Evolutionary conservation across 148 eudicot genomes (phyloP).

Genomic region (Vaccinium myrtillus): DNA sequence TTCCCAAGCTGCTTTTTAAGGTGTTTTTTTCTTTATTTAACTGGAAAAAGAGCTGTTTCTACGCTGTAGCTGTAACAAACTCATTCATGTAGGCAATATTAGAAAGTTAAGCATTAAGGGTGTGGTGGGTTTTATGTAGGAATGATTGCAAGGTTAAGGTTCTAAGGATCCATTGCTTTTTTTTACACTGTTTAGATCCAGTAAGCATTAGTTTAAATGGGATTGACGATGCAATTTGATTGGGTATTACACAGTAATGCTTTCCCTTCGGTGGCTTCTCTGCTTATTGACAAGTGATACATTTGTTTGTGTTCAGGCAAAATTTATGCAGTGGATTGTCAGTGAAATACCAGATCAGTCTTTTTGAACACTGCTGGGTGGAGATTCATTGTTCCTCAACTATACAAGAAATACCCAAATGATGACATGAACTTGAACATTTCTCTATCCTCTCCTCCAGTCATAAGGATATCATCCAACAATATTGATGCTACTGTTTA

Average conservation of each 20-base stretch:
- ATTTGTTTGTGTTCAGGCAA: slow-evolving; percentile 38
- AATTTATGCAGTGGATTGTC: slow-evolving; percentile 67
- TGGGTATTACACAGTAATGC: background rate
- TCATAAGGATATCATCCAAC: slow-evolving; percentile 37
- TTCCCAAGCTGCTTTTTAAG: background rate
- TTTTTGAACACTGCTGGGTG: slow-evolving; percentile 75
- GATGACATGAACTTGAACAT: slow-evolving; percentile 69
- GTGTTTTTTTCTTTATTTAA: background rate
- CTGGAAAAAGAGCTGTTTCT: background rate
- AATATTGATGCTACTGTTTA: slow-evolving; percentile 47
- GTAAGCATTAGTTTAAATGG: background rate
- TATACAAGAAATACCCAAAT: slow-evolving; percentile 73
- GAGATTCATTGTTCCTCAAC: slow-evolving; percentile 77
- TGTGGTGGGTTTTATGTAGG: background rate
- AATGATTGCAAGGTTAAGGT: background rate
- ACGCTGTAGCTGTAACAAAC: background rate
- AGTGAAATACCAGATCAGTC: slow-evolving; percentile 69
- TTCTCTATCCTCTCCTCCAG: slow-evolving; percentile 60
- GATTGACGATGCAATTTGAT: background rate
- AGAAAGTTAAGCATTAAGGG: background rate
- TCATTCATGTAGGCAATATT: background rate
- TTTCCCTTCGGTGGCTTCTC: background rate
- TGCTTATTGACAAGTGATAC: background rate
- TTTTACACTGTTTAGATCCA: background rate
- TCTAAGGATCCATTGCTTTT: background rate